Evolutionary conservation across 805 yeast genomes (phyloP).

Genomic region (Zygotorulaspora chibaensis): DNA sequence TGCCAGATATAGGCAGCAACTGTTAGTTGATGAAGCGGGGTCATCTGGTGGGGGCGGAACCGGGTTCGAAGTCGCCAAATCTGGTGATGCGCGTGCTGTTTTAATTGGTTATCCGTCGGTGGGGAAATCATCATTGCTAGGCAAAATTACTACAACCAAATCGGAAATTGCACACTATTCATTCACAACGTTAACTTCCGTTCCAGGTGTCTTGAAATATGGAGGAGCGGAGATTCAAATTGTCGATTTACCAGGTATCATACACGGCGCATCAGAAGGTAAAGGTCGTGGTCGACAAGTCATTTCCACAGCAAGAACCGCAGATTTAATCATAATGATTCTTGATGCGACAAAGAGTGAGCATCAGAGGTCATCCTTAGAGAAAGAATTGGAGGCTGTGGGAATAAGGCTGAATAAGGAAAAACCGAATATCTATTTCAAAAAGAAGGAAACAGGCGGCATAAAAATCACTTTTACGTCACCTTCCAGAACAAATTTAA

Average conservation of each 20-base stretch:
- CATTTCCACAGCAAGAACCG: slow-evolving; percentile 91
- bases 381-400: slow-evolving; percentile 85
- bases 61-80: slow-evolving; percentile 90
- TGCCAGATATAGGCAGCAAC: slow-evolving; percentile 86
- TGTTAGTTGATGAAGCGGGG: slow-evolving; percentile 80
- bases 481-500: slow-evolving; percentile 70
- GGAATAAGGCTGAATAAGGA: slow-evolving; percentile 84
- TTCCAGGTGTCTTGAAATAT: slow-evolving; percentile 91
- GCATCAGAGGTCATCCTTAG: slow-evolving; percentile 82
- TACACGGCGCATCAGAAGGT: slow-evolving; percentile 94
- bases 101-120: slow-evolving; percentile 97
- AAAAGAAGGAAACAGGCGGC: slow-evolving; percentile 85
- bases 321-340: slow-evolving; percentile 89
- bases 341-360: slow-evolving; percentile 92
- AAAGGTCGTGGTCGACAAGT: slow-evolving; percentile 98
- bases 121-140: slow-evolving; percentile 87
- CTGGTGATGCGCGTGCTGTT: slow-evolving; percentile 95
- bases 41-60: slow-evolving; percentile 70
- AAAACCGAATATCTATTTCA: slow-evolving; percentile 73
- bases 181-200: slow-evolving; percentile 93
- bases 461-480: slow-evolving; percentile 74
- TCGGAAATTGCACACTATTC: slow-evolving; percentile 94
- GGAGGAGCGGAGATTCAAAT: slow-evolving; percentile 97
- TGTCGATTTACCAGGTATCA: slow-evolving; percentile 96
- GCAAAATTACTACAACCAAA: slow-evolving; percentile 87